phyloP scores from a whole-genome alignment of 2,329 filamentous ascomycete genomes.

The Fusarium heterosporum region DNA sequence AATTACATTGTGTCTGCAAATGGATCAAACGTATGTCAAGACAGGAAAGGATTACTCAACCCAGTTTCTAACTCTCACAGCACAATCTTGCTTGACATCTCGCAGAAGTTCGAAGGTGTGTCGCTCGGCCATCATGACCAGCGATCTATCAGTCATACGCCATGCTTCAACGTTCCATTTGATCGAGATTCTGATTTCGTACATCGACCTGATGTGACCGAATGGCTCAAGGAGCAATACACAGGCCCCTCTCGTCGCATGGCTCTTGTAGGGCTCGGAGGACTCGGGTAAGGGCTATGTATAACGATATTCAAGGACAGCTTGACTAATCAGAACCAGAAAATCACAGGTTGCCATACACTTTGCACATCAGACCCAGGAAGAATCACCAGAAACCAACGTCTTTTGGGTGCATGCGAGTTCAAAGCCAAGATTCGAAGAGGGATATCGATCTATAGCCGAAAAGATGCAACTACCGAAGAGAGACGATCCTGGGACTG shows the following conservation, averaged over 20 bases:
- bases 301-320: background rate
- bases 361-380: slow-evolving; percentile 50
- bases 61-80: rapidly evolving
- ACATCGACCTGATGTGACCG: slow-evolving; percentile 45
- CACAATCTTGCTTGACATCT: background rate
- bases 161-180: slow-evolving; percentile 43
- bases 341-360: slow-evolving; percentile 51
- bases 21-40: background rate
- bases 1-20: background rate
- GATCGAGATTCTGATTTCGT: slow-evolving; percentile 49
- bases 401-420: slow-evolving; percentile 55
- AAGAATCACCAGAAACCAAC: slow-evolving; percentile 45
- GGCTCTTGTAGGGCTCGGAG: slow-evolving; percentile 44
- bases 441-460: slow-evolving; percentile 52
- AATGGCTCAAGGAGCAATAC: slow-evolving; percentile 39
- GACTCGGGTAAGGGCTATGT: too few relatives aligned
- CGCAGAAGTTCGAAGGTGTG: background rate
- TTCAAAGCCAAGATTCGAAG: slow-evolving; percentile 50
- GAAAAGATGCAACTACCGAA: slow-evolving; percentile 47
- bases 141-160: rapidly evolving
- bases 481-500: slow-evolving; percentile 46
- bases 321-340: slow-evolving; percentile 1
- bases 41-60: rapidly evolving
- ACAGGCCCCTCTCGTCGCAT: slow-evolving; percentile 34
- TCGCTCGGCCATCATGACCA: background rate